Conservation (phyloP, 1,284 basidiomycete genomes). For the Inonotus obliquus region DNA sequence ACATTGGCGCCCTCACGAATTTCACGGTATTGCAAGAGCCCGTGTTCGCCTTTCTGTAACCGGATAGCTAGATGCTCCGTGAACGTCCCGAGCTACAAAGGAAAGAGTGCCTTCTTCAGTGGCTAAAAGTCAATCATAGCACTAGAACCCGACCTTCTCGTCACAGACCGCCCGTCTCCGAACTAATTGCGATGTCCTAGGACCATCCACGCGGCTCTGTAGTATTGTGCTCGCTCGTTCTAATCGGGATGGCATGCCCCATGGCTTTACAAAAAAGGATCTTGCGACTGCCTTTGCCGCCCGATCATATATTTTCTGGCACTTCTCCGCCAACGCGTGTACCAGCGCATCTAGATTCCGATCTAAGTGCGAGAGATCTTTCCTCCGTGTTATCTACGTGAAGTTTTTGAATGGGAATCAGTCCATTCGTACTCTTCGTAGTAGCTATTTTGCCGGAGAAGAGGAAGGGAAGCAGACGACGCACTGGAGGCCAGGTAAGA, state of each 20-base stretch:
- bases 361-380: conserved; percentile 53
- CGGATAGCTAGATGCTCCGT: conserved; percentile 16
- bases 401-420: background rate
- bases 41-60: conserved; percentile 13
- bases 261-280: conserved; percentile 44
- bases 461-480: conserved; percentile 5
- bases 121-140: conserved; percentile 16
- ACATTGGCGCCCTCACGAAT: conserved; percentile 11
- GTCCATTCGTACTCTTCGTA: background rate
- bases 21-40: conserved; percentile 9
- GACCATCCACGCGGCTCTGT: background rate
- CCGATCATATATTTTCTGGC: conserved; percentile 55
- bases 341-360: conserved; percentile 66
- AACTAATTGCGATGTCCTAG: conserved; percentile 10
- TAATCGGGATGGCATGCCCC: conserved; percentile 25
- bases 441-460: background rate
- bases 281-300: conserved; percentile 62
- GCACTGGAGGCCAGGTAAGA: conserved; percentile 26
- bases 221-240: conserved; percentile 21
- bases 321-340: conserved; percentile 55
- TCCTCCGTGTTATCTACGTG: conserved; percentile 41
- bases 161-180: conserved; percentile 47
- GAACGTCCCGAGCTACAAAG: conserved; percentile 8
- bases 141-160: conserved; percentile 13
- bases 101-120: conserved; percentile 12